Percentiles rank a stretch among this genome's conserved stretches.
Conservation (phyloP, 2,329 filamentous ascomycete species). For the Penicillium sp. region DNA sequence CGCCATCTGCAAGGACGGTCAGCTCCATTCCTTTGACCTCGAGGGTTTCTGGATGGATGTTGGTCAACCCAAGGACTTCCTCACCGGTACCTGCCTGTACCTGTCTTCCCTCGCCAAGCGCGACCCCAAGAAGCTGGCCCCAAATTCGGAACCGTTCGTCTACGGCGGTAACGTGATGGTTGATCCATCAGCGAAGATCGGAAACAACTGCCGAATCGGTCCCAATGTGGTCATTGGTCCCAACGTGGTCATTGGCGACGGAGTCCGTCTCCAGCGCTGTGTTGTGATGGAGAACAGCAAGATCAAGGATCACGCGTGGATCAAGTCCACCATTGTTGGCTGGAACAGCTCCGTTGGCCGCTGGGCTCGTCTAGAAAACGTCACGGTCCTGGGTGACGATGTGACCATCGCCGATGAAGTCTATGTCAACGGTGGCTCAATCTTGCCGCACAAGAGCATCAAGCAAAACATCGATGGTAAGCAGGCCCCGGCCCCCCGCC, state of each 20-base stretch:
- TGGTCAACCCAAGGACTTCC: conserved; percentile 96
- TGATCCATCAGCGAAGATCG: conserved; percentile 89
- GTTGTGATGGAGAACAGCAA: conserved; percentile 84
- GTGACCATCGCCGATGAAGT: conserved; percentile 97
- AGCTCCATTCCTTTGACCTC: conserved; percentile 91
- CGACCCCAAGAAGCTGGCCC: conserved; percentile 73
- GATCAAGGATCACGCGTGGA: conserved; percentile 97
- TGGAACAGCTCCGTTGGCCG: conserved; percentile 96
- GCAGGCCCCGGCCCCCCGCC: conserved; percentile 18
- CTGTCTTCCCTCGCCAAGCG: conserved; percentile 88
- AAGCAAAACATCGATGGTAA: conserved; percentile 89
- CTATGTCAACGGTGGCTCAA: conserved; percentile 93
- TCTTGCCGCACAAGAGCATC: conserved; percentile 97
- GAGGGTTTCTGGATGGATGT: conserved; percentile 99
- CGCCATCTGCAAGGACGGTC: conserved; percentile 78
- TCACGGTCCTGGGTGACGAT: conserved; percentile 95
- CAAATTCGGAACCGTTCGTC: conserved; percentile 69
- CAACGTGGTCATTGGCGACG: conserved; percentile 85
- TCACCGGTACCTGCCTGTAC: conserved; percentile 92
- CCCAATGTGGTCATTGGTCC: conserved; percentile 96
- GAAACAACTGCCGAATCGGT: conserved; percentile 96
- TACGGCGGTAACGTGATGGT: conserved; percentile 94
- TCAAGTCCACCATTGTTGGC: conserved; percentile 97
- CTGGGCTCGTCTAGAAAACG: conserved; percentile 96
- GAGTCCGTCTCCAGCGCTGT: conserved; percentile 87